Conservation (phyloP, 2,329 filamentous ascomycete genomes). For the Stagonosporopsis cucurbitacearum region DNA sequence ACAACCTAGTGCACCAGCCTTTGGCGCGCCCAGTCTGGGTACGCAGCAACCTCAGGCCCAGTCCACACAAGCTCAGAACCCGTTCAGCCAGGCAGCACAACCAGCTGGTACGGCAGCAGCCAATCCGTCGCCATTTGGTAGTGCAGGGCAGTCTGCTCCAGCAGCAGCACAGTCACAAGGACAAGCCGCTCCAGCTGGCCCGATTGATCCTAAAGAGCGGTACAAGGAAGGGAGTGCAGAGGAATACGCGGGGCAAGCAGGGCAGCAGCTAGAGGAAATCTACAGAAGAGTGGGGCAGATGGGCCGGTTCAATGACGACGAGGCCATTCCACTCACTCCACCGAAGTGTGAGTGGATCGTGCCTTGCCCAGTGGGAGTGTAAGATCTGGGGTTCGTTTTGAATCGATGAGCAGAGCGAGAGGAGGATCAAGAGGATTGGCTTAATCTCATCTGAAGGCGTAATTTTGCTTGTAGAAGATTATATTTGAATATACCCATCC, state of each 20-base stretch:
- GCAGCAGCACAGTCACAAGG: slow-evolving; percentile 49
- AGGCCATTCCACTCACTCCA: slow-evolving; percentile 76
- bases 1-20: slow-evolving; percentile 47
- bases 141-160: slow-evolving; percentile 18
- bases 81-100: slow-evolving; percentile 26
- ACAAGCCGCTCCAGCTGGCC: slow-evolving; percentile 18
- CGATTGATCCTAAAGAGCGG: slow-evolving; percentile 48
- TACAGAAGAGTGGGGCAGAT: slow-evolving; percentile 70
- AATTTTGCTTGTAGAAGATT: neutral
- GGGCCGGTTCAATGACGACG: slow-evolving; percentile 72
- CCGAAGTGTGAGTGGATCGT: slow-evolving; percentile 76
- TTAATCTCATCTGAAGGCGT: neutral
- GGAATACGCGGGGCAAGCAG: slow-evolving; percentile 65
- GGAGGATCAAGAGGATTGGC: neutral
- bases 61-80: slow-evolving; percentile 24
- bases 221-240: slow-evolving; percentile 67
- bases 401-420: neutral
- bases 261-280: slow-evolving; percentile 59
- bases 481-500: neutral
- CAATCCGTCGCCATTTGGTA: slow-evolving; percentile 25
- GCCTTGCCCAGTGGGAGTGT: neutral
- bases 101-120: slow-evolving; percentile 16
- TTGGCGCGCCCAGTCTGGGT: slow-evolving; percentile 41
- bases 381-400: neutral
- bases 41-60: slow-evolving; percentile 19